Evolutionary conservation across 495 filamentous ascomycete species (phyloP).

Genomic region (Aspergillus funiculosus): DNA sequence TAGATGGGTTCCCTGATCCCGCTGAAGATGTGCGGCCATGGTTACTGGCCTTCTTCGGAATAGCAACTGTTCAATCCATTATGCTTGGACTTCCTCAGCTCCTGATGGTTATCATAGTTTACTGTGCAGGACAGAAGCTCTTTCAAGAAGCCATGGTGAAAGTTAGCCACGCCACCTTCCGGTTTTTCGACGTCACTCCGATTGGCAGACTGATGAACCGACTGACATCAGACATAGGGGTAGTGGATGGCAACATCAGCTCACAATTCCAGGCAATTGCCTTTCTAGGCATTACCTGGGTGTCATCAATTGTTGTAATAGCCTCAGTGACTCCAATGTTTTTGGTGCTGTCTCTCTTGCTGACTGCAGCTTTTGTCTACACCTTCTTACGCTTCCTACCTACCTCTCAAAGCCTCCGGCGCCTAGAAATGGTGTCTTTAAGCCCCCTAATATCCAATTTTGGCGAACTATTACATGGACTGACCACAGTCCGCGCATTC

Average conservation of each 20-base stretch:
- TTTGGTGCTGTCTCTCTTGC: constrained; percentile 58
- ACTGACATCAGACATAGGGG: constrained; percentile 77
- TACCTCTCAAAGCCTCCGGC: constrained; percentile 71
- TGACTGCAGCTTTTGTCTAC: constrained; percentile 57
- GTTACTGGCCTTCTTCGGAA: constrained; percentile 59
- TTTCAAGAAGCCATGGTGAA: constrained; percentile 62
- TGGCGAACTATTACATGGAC: constrained; percentile 68
- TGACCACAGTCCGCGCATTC: constrained; percentile 75
- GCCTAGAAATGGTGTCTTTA: constrained; percentile 78
- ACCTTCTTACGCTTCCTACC: constrained; percentile 72
- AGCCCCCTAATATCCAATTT: constrained; percentile 83
- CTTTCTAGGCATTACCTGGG: constrained; percentile 60
- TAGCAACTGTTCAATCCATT: constrained; percentile 55
- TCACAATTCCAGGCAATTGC: constrained; percentile 60
- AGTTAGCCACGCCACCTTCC: constrained; percentile 73
- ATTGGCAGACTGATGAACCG: constrained; percentile 83
- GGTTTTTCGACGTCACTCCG: constrained; percentile 82
- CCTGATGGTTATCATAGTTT: constrained; percentile 64
- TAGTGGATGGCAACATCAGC: constrained; percentile 73
- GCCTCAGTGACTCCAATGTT: constrained; percentile 68
- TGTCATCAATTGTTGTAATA: constrained; percentile 66
- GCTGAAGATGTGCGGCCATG: constrained; percentile 64
- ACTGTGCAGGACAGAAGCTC: constrained; percentile 64
- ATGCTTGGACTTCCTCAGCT: constrained; percentile 48
- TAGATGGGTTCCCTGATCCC: constrained; percentile 59